Evolutionary conservation across 1,139 yeast species (phyloP).

Genomic region (Arxiozyma bovina): DNA sequence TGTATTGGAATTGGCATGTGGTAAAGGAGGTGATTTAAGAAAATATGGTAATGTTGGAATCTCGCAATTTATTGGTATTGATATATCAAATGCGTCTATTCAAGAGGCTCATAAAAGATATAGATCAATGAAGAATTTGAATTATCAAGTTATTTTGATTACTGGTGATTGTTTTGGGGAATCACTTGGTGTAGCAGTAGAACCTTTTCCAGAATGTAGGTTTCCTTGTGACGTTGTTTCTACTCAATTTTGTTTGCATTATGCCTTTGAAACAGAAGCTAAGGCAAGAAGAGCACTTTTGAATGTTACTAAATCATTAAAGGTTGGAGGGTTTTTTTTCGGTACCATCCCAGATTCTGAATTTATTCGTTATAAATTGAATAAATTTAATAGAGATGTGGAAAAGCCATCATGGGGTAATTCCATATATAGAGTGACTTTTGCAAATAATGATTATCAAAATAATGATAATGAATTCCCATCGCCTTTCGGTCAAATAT

Average conservation of each 20-base stretch:
- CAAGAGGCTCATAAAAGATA: conserved; percentile 77
- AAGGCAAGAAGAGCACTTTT: conserved; percentile 64
- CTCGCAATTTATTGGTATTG: conserved; percentile 78
- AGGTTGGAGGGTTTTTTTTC: conserved; percentile 75
- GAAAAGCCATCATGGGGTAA: conserved; percentile 70
- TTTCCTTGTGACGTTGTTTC: conserved; percentile 86
- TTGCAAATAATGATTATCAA: conserved; percentile 52
- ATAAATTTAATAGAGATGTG: conserved; percentile 39
- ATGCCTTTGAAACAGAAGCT: conserved; percentile 81
- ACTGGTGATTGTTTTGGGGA: conserved; percentile 87
- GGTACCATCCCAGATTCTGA: conserved; percentile 95
- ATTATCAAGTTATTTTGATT: conserved; percentile 68
- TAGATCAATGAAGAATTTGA: conserved; percentile 41
- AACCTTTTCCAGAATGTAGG: conserved; percentile 54
- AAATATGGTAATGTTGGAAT: conserved; percentile 75
- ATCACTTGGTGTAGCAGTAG: conserved; percentile 62
- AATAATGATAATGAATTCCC: conserved; percentile 64
- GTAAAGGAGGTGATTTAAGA: conserved; percentile 94
- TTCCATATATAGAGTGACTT: conserved; percentile 68
- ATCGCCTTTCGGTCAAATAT: conserved; percentile 76
- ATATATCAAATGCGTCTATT: conserved; percentile 82
- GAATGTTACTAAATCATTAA: conserved; percentile 68
- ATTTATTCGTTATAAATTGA: conserved; percentile 58
- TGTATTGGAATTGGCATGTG: conserved; percentile 86
- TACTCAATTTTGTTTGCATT: conserved; percentile 86